A percentile compares a stretch with the other conserved stretches of the same genome.
Conservation (phyloP, 768 basidiomycete genomes). For the Auricularia auricula-judae region DNA sequence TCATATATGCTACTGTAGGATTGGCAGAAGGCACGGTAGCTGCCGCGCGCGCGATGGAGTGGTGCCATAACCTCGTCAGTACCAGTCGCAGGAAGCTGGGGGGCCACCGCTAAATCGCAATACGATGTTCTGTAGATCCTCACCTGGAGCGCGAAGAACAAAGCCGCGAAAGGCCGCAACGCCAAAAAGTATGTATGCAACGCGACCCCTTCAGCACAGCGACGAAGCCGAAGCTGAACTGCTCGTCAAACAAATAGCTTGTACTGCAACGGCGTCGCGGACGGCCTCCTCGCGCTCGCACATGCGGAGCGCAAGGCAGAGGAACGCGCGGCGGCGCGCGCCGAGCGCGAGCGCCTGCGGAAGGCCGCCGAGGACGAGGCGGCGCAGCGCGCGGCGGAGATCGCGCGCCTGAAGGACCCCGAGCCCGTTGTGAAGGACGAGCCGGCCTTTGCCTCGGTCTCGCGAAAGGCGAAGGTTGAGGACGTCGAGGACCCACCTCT, state of each 20-base stretch:
- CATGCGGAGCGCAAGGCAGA: neutral
- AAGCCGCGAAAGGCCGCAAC: neutral
- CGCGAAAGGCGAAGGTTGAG: neutral
- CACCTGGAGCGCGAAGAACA: neutral
- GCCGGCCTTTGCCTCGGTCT: too few relatives aligned
- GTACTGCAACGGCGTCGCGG: constrained; percentile 1
- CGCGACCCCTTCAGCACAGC: neutral
- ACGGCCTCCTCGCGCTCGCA: neutral
- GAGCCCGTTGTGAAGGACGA: neutral
- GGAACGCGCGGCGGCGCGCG: neutral
- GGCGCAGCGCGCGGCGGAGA: constrained; percentile 1
- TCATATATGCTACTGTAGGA: neutral
- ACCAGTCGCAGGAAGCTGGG: too few relatives aligned
- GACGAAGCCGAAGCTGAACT: too few relatives aligned
- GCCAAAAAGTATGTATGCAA: neutral
- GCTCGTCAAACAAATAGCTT: too few relatives aligned
- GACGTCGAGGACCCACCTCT: neutral
- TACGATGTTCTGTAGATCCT: too few relatives aligned
- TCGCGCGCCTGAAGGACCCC: neutral
- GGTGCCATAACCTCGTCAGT: neutral
- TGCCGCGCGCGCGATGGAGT: neutral
- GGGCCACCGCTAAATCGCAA: too few relatives aligned
- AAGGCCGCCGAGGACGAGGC: neutral
- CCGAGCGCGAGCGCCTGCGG: constrained; percentile 3
- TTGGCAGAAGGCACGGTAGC: neutral